phyloP scores from a whole-genome alignment of 2,329 filamentous ascomycete species.

The Fragosphaeria purpurea region DNA sequence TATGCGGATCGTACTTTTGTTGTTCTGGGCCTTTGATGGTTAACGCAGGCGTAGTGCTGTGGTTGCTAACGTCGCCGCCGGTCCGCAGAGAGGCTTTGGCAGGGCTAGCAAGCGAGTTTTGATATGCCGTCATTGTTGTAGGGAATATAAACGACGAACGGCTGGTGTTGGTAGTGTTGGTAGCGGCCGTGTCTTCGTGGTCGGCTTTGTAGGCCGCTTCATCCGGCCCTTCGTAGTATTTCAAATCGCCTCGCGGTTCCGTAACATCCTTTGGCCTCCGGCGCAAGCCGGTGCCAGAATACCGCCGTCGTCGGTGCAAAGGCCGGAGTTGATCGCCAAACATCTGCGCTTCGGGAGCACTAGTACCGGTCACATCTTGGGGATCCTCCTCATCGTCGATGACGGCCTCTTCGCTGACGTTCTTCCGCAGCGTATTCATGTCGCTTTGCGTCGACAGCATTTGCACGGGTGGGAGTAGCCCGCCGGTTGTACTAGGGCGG shows the following conservation, averaged over 20 bases:
- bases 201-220: constrained; percentile 72
- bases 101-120: background rate
- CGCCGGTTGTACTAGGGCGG: background rate
- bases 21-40: constrained; percentile 6
- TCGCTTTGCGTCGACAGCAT: constrained; percentile 10
- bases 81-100: background rate
- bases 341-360: constrained; percentile 53
- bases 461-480: background rate
- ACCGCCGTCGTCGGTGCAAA: constrained; percentile 52
- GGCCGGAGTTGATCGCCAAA: constrained; percentile 31
- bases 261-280: constrained; percentile 63
- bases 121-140: background rate
- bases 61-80: background rate
- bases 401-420: background rate
- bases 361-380: constrained; percentile 52
- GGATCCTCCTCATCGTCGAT: constrained; percentile 26
- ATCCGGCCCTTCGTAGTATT: constrained; percentile 84
- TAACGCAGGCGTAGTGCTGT: constrained; percentile 12
- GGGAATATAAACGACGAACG: constrained; percentile 9
- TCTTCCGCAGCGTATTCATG: background rate
- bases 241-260: constrained; percentile 63
- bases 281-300: constrained; percentile 77
- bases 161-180: constrained; percentile 10
- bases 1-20: background rate
- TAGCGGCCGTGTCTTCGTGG: constrained; percentile 31